phyloP scores from a whole-genome alignment of 495 filamentous ascomycete species.

The Halenospora varia region DNA sequence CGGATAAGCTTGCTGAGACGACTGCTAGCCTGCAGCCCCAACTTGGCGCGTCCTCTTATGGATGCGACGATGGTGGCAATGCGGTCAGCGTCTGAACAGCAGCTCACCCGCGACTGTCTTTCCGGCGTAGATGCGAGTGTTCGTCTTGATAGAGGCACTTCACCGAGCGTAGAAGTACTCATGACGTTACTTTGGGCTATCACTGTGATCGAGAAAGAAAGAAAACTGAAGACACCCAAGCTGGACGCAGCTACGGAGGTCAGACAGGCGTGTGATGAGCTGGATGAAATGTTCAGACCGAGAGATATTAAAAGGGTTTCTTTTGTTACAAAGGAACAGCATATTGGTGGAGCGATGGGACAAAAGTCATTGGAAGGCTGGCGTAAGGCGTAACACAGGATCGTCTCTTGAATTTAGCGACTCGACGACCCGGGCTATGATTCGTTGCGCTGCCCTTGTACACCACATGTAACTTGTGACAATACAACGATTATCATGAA shows the following conservation, averaged over 20 bases:
- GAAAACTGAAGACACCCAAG: conserved; percentile 11
- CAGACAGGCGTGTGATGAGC: conserved; percentile 20
- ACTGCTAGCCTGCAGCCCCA: conserved; percentile 78
- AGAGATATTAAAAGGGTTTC: conserved; percentile 13
- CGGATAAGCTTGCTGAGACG: conserved; percentile 43
- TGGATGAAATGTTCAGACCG: conserved; percentile 23
- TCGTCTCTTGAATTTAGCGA: conserved; percentile 8
- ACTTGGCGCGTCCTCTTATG: conserved; percentile 83
- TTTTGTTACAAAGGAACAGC: conserved; percentile 2
- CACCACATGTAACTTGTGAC: conserved; percentile 10
- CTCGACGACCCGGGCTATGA: not conserved
- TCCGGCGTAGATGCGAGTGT: conserved; percentile 29
- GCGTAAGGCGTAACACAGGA: conserved; percentile 19
- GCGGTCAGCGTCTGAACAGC: conserved; percentile 57
- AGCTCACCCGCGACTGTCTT: conserved; percentile 24
- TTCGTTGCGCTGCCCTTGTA: not conserved
- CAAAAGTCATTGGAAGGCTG: conserved; percentile 25
- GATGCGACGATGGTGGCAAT: conserved; percentile 89
- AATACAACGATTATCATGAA: not conserved
- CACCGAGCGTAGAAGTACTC: conserved; percentile 47
- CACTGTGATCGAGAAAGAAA: conserved; percentile 29
- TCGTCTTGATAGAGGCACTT: conserved; percentile 37
- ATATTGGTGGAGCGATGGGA: not conserved
- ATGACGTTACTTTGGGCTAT: conserved; percentile 50
- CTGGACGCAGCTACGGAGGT: conserved; percentile 23